A percentile compares a stretch with the other conserved stretches of the same genome.
These are phyloP conservation scores for Boletus nobilissimus DNA, from an alignment of 1,284 basidiomycete genomes.

Conservation along the genomic window DNA sequence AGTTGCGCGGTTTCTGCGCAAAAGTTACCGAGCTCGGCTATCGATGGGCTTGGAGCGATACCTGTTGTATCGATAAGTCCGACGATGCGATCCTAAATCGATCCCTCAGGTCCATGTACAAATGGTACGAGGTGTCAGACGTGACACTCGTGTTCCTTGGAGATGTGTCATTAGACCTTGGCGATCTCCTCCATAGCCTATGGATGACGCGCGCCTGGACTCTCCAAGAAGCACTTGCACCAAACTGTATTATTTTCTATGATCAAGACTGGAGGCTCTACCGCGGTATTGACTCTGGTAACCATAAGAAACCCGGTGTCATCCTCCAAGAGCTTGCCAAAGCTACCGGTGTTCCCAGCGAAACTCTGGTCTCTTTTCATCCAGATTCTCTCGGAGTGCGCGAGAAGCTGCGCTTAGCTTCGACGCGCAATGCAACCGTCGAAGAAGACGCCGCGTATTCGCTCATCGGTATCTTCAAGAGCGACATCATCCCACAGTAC, in stretches of 20 bases:
- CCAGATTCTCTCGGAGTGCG: slow-evolving; percentile 10
- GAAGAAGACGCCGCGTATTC: slow-evolving; percentile 20
- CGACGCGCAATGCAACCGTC: neutral
- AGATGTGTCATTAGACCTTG: neutral
- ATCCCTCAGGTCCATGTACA: slow-evolving; percentile 20
- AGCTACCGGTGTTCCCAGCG: neutral
- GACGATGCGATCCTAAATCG: neutral
- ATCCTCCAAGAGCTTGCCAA: slow-evolving; percentile 17
- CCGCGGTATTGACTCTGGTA: neutral
- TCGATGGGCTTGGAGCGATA: neutral
- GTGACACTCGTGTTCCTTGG: slow-evolving; percentile 10
- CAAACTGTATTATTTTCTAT: slow-evolving; percentile 23
- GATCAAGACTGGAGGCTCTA: slow-evolving; percentile 23
- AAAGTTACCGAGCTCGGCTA: neutral
- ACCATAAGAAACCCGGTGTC: slow-evolving; percentile 15
- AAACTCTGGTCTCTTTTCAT: slow-evolving; percentile 10
- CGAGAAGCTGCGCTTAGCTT: slow-evolving; percentile 18
- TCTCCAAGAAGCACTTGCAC: slow-evolving; percentile 15
- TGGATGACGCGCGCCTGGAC: slow-evolving; percentile 17
- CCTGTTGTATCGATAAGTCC: slow-evolving; percentile 14
- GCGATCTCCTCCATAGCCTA: slow-evolving; percentile 1
- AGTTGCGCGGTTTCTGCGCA: slow-evolving; percentile 14
- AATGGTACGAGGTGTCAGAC: slow-evolving; percentile 14
- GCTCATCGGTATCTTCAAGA: slow-evolving; percentile 18
- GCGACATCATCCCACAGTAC: slow-evolving; percentile 16